These are phyloP conservation scores for Aleurites moluccanus DNA, from an alignment of 441 rosid species.

Conservation along the genomic window DNA sequence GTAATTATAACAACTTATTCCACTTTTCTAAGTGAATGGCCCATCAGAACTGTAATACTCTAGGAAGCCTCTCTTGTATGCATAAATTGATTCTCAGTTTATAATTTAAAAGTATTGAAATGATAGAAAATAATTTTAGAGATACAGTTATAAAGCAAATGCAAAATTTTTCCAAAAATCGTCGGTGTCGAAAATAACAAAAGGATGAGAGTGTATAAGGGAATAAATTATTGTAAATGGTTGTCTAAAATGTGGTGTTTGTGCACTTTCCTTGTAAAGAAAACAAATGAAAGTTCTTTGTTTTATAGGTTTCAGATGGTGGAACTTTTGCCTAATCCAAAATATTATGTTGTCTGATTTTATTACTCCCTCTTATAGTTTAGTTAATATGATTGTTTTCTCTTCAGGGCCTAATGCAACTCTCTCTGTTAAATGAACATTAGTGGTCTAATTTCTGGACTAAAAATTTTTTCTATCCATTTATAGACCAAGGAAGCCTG, in stretches of 20 bases:
- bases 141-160: no score
- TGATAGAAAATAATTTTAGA: no score
- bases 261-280: not conserved
- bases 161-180: no score
- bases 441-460: not conserved
- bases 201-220: not conserved
- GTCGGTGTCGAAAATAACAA: no score
- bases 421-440: not conserved
- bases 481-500: not conserved
- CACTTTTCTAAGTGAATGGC: no score
- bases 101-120: no score
- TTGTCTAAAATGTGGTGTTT: not conserved
- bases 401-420: not conserved
- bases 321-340: not conserved
- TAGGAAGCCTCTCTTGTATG: no score
- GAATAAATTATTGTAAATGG: not conserved
- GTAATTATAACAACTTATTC: no score
- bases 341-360: not conserved
- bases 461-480: not conserved
- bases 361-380: not conserved
- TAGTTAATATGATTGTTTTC: not conserved
- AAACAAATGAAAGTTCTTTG: no score
- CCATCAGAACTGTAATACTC: no score
- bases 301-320: not conserved
- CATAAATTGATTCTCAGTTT: no score